phyloP scores from a whole-genome alignment of 164 flowering plant genomes.

The Dillenia turbinata region DNA sequence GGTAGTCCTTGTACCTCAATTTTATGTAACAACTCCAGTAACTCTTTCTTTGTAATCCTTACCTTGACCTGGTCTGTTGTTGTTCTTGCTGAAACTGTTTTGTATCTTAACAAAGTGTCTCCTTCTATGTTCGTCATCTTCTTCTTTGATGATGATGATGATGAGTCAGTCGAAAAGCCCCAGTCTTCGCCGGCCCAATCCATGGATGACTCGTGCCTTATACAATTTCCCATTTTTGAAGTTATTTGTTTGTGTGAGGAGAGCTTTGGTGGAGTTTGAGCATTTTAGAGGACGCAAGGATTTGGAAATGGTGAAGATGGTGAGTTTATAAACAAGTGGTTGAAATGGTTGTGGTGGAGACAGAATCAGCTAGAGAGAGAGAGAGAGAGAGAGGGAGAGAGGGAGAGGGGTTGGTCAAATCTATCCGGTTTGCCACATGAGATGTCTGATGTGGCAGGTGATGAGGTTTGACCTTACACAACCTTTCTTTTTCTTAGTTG shows the following conservation, averaged over 20 bases:
- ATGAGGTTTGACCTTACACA: no score
- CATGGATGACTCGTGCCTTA: slow-evolving; percentile 21
- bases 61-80: slow-evolving; percentile 8
- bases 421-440: no score
- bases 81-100: slow-evolving; percentile 1
- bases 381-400: no score
- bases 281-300: not conserved
- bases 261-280: not conserved
- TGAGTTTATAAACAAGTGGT: no score
- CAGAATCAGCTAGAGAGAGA: no score
- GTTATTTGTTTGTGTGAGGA: not conserved
- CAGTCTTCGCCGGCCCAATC: slow-evolving; percentile 48
- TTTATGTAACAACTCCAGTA: slow-evolving; percentile 10
- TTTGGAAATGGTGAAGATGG: slow-evolving; percentile 12
- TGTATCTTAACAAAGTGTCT: slow-evolving; percentile 8
- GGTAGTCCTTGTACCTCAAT: slow-evolving; percentile 22
- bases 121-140: slow-evolving; percentile 18
- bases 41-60: slow-evolving; percentile 12
- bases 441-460: no score
- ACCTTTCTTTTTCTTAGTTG: no score
- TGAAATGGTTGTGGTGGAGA: no score
- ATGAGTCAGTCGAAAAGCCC: slow-evolving; percentile 26
- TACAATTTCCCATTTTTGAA: slow-evolving; percentile 46
- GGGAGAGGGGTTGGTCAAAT: no score
- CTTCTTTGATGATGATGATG: not conserved